phyloP scores from a whole-genome alignment of 2,329 filamentous ascomycete genomes.

The Pseudogymnoascus sp. region DNA sequence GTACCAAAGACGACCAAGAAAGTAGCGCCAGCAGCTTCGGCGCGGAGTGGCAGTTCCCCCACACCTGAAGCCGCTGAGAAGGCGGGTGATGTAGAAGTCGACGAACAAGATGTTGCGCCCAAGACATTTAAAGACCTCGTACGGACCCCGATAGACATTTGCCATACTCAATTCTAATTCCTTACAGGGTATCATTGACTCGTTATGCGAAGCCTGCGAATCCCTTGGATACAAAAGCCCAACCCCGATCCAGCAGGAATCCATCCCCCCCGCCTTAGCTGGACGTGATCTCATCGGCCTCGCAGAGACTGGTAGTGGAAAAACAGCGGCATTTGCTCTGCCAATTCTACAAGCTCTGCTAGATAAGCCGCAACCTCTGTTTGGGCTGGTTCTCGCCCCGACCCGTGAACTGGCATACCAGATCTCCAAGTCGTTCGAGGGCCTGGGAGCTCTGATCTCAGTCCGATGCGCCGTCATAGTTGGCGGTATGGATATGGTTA shows the following conservation, averaged over 20 bases:
- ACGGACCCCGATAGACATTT: constrained; percentile 9
- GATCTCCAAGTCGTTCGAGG: constrained; percentile 81
- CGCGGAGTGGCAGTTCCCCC: constrained; percentile 17
- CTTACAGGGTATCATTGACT: constrained; percentile 66
- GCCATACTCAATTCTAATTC: constrained; percentile 7
- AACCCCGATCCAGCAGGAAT: constrained; percentile 79
- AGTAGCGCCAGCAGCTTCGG: constrained; percentile 12
- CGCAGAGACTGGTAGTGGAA: constrained; percentile 91
- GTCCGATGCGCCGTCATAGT: constrained; percentile 80
- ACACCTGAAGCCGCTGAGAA: constrained; percentile 19
- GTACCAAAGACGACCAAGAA: constrained; percentile 10
- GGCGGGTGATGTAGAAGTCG: constrained; percentile 17
- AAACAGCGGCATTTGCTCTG: constrained; percentile 89
- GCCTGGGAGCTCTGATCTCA: constrained; percentile 78
- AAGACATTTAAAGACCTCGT: constrained; percentile 44
- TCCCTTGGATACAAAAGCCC: constrained; percentile 74
- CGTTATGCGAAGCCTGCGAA: constrained; percentile 81
- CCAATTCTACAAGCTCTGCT: constrained; percentile 69
- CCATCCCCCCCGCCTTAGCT: constrained; percentile 72
- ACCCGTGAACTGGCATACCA: constrained; percentile 91
- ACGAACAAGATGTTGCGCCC: constrained; percentile 14
- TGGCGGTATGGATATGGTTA: constrained; percentile 92
- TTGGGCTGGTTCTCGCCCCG: constrained; percentile 83
- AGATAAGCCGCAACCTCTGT: constrained; percentile 76
- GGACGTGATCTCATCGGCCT: constrained; percentile 85